Evolutionary conservation across 2,329 filamentous ascomycete species (phyloP).

Genomic region (Colletotrichum musae): DNA sequence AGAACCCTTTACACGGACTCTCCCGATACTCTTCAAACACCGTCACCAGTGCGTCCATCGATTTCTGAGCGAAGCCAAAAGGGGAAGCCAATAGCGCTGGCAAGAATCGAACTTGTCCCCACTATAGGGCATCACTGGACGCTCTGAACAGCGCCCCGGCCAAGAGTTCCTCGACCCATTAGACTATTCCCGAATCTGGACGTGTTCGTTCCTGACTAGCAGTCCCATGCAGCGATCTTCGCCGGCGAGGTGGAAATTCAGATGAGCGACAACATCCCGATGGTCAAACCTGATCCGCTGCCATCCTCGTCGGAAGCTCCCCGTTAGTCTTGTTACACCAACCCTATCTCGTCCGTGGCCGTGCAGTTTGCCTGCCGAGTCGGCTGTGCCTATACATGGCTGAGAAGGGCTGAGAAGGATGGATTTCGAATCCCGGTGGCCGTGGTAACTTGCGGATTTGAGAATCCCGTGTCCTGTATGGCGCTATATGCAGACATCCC

Average conservation of each 20-base stretch:
- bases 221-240: constrained; percentile 14
- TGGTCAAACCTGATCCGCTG: constrained; percentile 1
- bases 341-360: not conserved
- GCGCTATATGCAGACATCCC: not conserved
- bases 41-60: not conserved
- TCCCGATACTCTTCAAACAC: constrained; percentile 22
- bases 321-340: constrained; percentile 9
- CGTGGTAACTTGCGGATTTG: not conserved
- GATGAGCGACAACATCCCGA: constrained; percentile 17
- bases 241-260: constrained; percentile 12
- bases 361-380: constrained; percentile 1
- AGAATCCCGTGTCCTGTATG: not conserved
- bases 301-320: constrained; percentile 23
- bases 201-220: constrained; percentile 30
- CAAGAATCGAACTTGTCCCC: too few relatives aligned
- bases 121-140: too few relatives aligned
- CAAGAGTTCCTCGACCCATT: constrained; percentile 32
- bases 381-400: not conserved
- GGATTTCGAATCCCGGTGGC: not conserved
- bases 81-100: too few relatives aligned
- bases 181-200: constrained; percentile 28
- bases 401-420: not conserved
- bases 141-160: constrained; percentile 21
- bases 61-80: not conserved
- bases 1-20: constrained; percentile 22